Conservation (phyloP, 202 grass and related monocot genomes). For the Hordeum pubiflorum region DNA sequence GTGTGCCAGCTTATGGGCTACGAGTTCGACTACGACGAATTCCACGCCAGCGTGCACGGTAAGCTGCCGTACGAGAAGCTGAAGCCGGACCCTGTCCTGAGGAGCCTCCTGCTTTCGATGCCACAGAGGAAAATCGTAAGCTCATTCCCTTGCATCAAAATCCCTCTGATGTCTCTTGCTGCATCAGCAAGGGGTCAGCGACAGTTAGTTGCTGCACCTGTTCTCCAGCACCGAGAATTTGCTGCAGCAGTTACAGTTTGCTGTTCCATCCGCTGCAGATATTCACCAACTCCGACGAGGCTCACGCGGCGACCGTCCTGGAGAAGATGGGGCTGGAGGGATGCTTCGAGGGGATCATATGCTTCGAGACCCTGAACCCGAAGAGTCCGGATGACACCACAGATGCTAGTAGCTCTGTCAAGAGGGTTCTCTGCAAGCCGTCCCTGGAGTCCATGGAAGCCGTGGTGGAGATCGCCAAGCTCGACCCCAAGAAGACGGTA, state of each 20-base stretch:
- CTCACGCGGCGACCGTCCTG: conserved; percentile 52
- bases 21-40: conserved; percentile 71
- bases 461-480: conserved; percentile 59
- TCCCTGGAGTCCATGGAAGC: conserved; percentile 79
- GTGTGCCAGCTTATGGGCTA: conserved; percentile 42
- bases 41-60: conserved; percentile 67
- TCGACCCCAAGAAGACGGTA: conserved; percentile 77
- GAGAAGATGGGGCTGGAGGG: conserved; percentile 71
- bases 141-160: neutral
- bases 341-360: conserved; percentile 88
- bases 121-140: conserved; percentile 82
- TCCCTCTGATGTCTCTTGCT: neutral
- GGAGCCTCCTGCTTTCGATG: conserved; percentile 57
- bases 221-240: neutral
- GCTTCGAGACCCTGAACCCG: conserved; percentile 89
- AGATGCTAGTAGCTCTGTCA: neutral
- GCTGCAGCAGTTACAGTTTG: neutral
- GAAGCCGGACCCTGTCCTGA: conserved; percentile 69
- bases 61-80: conserved; percentile 58
- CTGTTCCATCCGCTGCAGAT: conserved; percentile 28
- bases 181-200: neutral
- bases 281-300: conserved; percentile 84
- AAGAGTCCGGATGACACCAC: neutral
- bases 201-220: neutral
- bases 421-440: conserved; percentile 74